Percentiles rank a stretch among this genome's conserved stretches.
Conservation (phyloP, 805 yeast genomes). For the Saccharomycopsis capsularis region DNA sequence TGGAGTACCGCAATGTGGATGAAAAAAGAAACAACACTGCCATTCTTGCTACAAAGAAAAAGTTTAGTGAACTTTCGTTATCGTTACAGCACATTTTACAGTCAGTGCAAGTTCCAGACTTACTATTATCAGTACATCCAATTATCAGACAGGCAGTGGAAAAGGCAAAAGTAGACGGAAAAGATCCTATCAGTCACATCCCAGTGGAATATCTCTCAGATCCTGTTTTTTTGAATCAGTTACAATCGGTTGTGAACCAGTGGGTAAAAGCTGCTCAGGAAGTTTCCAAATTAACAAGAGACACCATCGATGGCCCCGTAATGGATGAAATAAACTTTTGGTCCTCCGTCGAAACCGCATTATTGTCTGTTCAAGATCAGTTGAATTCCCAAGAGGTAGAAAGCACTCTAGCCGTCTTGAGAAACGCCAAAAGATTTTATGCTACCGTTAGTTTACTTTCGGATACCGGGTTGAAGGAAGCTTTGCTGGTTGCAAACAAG, state of each 20-base stretch:
- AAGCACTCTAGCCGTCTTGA: conserved; percentile 52
- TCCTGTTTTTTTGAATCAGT: conserved; percentile 50
- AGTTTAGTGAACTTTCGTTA: conserved; percentile 58
- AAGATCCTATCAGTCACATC: conserved; percentile 26
- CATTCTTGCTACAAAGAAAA: conserved; percentile 46
- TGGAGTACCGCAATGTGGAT: conserved; percentile 2
- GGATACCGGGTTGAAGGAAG: conserved; percentile 60
- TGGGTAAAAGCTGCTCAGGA: conserved; percentile 66
- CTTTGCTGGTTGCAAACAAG: conserved; percentile 42
- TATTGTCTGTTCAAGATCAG: conserved; percentile 52
- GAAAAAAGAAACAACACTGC: conserved; percentile 27
- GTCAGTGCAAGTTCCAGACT: conserved; percentile 60
- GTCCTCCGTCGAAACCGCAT: conserved; percentile 60
- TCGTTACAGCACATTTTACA: conserved; percentile 65
- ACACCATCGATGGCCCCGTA: conserved; percentile 48
- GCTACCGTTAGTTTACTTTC: conserved; percentile 65
- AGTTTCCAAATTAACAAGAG: conserved; percentile 46
- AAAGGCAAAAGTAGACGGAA: conserved; percentile 24
- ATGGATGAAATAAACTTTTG: conserved; percentile 71
- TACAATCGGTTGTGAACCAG: conserved; percentile 62
- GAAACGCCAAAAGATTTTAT: conserved; percentile 70
- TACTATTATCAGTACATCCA: conserved; percentile 47
- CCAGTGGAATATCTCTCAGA: conserved; percentile 39
- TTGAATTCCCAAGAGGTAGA: conserved; percentile 46
- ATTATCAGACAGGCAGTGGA: conserved; percentile 36